These are phyloP conservation scores for Pseudomicrostroma phylloplanum DNA, from an alignment of 1,284 basidiomycete genomes.

Conservation along the genomic window DNA sequence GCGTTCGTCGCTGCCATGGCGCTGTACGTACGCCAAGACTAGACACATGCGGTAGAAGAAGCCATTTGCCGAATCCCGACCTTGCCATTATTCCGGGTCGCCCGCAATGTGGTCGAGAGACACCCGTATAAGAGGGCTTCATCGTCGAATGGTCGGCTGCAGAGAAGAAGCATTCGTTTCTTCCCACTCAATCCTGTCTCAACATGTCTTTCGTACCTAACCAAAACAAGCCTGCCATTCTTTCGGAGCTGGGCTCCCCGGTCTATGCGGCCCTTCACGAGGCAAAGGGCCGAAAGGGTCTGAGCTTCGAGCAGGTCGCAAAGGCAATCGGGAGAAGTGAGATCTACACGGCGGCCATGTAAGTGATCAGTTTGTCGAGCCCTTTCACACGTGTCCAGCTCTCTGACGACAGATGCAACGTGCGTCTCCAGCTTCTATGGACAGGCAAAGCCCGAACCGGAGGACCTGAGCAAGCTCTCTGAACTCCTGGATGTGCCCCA, in stretches of 20 bases:
- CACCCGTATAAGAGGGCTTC: too few relatives aligned
- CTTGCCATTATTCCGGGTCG: too few relatives aligned
- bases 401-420: background rate
- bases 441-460: constrained; percentile 37
- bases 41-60: too few relatives aligned
- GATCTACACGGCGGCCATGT: constrained; percentile 36
- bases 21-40: too few relatives aligned
- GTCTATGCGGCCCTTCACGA: constrained; percentile 32
- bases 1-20: too few relatives aligned
- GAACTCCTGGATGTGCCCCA: constrained; percentile 23
- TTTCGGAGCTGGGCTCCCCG: constrained; percentile 25
- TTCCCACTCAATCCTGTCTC: too few relatives aligned
- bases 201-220: too few relatives aligned
- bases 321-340: constrained; percentile 31
- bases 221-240: constrained; percentile 13
- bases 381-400: background rate
- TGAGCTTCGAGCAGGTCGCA: constrained; percentile 36
- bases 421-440: constrained; percentile 31
- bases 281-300: constrained; percentile 26
- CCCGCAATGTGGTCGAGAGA: too few relatives aligned
- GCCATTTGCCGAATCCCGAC: too few relatives aligned
- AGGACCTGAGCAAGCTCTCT: constrained; percentile 27
- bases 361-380: background rate
- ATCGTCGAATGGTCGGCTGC: too few relatives aligned
- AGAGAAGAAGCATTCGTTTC: too few relatives aligned